Percentiles rank a stretch among this genome's conserved stretches.
These are phyloP conservation scores for Pinus albicaulis DNA, from an alignment of 75 land plant genomes.

Conservation along the genomic window DNA sequence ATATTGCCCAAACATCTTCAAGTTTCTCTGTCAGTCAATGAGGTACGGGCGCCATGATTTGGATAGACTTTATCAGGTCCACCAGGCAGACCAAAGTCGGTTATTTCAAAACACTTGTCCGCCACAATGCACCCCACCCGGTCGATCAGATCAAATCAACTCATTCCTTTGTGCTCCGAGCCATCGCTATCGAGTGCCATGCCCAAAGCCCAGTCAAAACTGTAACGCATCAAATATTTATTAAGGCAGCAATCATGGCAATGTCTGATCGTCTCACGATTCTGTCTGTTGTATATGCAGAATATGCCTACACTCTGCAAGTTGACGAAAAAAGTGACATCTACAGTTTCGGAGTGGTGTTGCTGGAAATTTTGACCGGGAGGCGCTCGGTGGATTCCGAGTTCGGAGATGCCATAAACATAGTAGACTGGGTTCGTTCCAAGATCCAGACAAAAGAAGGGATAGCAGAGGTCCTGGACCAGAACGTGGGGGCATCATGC, in stretches of 20 bases:
- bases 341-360: conserved; percentile 83
- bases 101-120: neutral
- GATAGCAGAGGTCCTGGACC: conserved; percentile 32
- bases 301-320: conserved; percentile 84
- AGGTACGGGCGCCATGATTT: no score
- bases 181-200: neutral
- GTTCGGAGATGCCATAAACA: conserved; percentile 73
- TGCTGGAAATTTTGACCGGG: conserved; percentile 67
- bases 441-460: conserved; percentile 51
- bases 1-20: neutral
- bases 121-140: neutral
- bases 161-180: neutral
- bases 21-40: neutral
- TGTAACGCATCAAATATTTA: neutral
- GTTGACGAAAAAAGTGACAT: conserved; percentile 91
- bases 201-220: neutral
- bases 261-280: neutral
- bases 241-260: neutral
- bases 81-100: no score
- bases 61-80: no score
- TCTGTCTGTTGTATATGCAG: conserved; percentile 27
- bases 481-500: conserved; percentile 39
- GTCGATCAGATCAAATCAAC: neutral
- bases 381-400: conserved; percentile 62
- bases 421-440: conserved; percentile 77